These are phyloP conservation scores for Arachis monticola DNA, from an alignment of 331 rosid genomes.

Conservation along the genomic window DNA sequence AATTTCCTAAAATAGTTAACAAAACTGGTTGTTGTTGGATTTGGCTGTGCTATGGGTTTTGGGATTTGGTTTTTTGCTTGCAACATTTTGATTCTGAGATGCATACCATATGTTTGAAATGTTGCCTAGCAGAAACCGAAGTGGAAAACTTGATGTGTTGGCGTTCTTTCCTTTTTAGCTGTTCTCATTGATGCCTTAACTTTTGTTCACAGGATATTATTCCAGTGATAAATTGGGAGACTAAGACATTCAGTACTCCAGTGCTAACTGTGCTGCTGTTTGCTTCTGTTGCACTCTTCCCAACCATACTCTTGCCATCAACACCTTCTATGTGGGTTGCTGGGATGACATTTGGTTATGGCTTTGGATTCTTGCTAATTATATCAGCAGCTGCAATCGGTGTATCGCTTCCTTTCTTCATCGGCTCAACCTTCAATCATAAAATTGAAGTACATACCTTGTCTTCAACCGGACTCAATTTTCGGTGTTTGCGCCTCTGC, in stretches of 20 bases:
- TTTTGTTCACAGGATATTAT: slow-evolving; percentile 73
- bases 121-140: slow-evolving; percentile 7
- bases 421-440: slow-evolving; percentile 76
- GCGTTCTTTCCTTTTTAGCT: not conserved
- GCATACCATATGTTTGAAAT: not conserved
- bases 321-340: slow-evolving; percentile 99
- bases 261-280: slow-evolving; percentile 73
- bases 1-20: not conserved
- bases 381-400: slow-evolving; percentile 74
- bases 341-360: slow-evolving; percentile 97
- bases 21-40: slow-evolving; percentile 6
- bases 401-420: slow-evolving; percentile 84
- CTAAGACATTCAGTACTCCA: slow-evolving; percentile 71
- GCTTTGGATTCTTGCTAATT: slow-evolving; percentile 84
- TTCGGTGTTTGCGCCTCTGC: slow-evolving; percentile 11
- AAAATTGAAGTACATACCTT: slow-evolving; percentile 68
- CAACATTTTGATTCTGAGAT: slow-evolving; percentile 13
- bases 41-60: not conserved
- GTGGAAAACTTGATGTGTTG: not conserved
- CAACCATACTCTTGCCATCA: slow-evolving; percentile 79
- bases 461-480: slow-evolving; percentile 20
- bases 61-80: slow-evolving; percentile 25
- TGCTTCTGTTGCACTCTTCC: slow-evolving; percentile 86
- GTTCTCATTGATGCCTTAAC: slow-evolving; percentile 14
- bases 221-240: slow-evolving; percentile 87